Evolutionary conservation across 768 basidiomycete species (phyloP), one percentile per base, ranked within the genome.

Genomic region (Rhizopogon salebrosus): DNA sequence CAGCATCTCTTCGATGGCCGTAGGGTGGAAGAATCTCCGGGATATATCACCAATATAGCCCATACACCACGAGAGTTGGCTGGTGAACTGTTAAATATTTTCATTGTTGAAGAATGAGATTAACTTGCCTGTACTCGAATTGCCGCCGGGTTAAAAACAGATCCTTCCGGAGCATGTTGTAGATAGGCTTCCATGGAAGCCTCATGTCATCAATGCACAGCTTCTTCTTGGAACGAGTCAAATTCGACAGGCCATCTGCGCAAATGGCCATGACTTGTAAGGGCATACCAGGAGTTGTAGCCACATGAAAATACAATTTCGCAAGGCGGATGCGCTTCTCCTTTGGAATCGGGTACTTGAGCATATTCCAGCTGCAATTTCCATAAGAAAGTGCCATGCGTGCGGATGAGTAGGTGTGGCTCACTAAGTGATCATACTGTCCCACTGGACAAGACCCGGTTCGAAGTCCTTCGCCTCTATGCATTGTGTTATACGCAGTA

Each of bases 311-410:
- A 70, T 89, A 94, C 4, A 95, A 70, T 67, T 83, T 87, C 42
- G 85, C 84, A 27, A 95, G 73, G 38, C 72, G 75, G 49, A 92
- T 81, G 51, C 92, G 78, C 60, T 83, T 85, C 55, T 84, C 83
- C 64, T 87, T 85, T 51, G 89, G 89, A 61, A 95, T 85, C 34
- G 89, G 92, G 63, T 92, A 93, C 63, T 91, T 89, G 65, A 94
- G 78, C 74, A 84, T 84, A 41, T 72, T 68, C 90, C 91, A 93
- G 63, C 89, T 91, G 60, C 54, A 36, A 27, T 37, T 23, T 27
- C 51, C 40, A 51, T 34, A 49, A 61, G 53, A 65, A 26, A 49
- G 52, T n/a, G 55, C 56, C 40, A 49, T 51, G 54, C 51, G 39
- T 23, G 39, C 23, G 49, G 23, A 24, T 20, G 38, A 55, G 11